Evolutionary conservation across 2,329 filamentous ascomycete genomes (phyloP).

Genomic region (Torrubiellomyces zombiae): DNA sequence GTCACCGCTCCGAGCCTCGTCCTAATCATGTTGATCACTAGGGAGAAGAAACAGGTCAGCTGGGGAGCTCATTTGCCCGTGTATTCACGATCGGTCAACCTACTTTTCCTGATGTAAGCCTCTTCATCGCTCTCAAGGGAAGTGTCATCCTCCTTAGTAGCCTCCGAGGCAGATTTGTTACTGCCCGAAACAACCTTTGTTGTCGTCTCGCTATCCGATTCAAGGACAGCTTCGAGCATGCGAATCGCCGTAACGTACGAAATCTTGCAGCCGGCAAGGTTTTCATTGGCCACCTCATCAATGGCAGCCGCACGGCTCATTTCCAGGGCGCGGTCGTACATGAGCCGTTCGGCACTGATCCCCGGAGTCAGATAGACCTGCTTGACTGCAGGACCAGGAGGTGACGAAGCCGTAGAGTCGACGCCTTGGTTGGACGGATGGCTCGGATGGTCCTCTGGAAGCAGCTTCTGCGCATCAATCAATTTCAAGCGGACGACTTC

Average conservation of each 20-base stretch:
- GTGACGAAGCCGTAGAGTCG: slow-evolving; percentile 37
- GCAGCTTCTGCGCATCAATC: slow-evolving; percentile 64
- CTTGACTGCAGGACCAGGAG: slow-evolving; percentile 50
- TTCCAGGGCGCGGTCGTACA: slow-evolving; percentile 94
- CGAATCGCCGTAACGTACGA: slow-evolving; percentile 86
- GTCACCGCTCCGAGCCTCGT: slow-evolving; percentile 37
- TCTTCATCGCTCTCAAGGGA: slow-evolving; percentile 53
- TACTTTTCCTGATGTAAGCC: slow-evolving; percentile 57
- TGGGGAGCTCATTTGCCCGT: too few species aligned
- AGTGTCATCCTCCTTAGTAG: slow-evolving; percentile 16
- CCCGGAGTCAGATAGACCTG: slow-evolving; percentile 74
- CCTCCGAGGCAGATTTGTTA: too few species aligned
- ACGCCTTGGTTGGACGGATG: slow-evolving; percentile 64
- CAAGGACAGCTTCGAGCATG: slow-evolving; percentile 88
- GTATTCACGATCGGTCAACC: slow-evolving; percentile 12
- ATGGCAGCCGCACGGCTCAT: slow-evolving; percentile 93
- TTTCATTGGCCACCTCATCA: slow-evolving; percentile 85
- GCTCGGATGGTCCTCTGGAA: slow-evolving; percentile 71
- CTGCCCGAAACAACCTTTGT: too few species aligned
- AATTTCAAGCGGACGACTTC: slow-evolving; percentile 85
- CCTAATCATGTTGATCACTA: slow-evolving; percentile 48
- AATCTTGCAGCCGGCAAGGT: slow-evolving; percentile 74
- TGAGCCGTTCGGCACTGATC: slow-evolving; percentile 86
- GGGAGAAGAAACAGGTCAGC: slow-evolving; percentile 11
- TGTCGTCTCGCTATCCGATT: too few species aligned